Evolutionary conservation across 768 basidiomycete genomes (phyloP).

Genomic region (Dictyophora rubrovolvata): DNA sequence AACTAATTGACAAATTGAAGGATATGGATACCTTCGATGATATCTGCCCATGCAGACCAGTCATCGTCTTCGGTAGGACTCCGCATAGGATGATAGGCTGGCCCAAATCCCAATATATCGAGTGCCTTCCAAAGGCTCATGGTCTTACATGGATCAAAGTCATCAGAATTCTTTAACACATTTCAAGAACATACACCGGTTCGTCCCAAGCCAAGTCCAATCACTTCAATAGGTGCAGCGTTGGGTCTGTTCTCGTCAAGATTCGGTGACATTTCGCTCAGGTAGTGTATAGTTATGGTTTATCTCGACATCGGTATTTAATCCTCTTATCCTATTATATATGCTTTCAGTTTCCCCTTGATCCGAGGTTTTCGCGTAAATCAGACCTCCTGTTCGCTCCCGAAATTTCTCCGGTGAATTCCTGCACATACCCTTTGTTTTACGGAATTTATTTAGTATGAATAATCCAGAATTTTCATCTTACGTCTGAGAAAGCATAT

Average conservation of each 20-base stretch:
- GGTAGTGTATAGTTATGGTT: no score
- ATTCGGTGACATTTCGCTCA: not conserved
- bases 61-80: not conserved
- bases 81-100: not conserved
- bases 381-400: no score
- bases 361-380: no score
- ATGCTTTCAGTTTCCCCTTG: no score
- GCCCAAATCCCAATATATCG: conserved; percentile 1
- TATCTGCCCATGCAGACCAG: not conserved
- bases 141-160: not conserved
- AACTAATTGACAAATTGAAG: no score
- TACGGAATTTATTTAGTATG: no score
- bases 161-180: not conserved
- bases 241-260: not conserved
- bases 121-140: not conserved
- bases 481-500: no score
- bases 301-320: no score
- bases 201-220: not conserved
- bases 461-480: no score
- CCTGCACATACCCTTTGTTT: no score
- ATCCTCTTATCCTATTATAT: no score
- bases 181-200: not conserved
- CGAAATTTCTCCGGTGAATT: no score
- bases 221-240: not conserved
- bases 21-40: not conserved